Conservation (phyloP, 345 rosid species). For the Erodium maritimum region DNA sequence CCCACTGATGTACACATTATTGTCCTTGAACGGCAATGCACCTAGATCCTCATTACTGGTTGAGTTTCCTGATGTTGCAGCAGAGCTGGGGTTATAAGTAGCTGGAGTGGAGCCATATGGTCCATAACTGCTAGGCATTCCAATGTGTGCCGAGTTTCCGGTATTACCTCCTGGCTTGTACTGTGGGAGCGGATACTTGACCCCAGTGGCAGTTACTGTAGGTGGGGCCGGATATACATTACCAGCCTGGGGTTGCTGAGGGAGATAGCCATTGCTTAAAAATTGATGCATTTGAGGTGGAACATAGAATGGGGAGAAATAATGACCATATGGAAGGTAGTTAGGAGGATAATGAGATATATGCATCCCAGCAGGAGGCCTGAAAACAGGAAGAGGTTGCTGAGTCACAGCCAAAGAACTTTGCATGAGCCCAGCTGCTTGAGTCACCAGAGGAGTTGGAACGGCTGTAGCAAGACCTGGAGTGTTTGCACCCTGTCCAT, state of each 20-base stretch:
- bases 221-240: constrained; percentile 59
- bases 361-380: constrained; percentile 81
- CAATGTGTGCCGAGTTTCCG: constrained; percentile 56
- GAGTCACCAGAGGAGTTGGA: constrained; percentile 59
- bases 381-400: constrained; percentile 72
- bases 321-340: constrained; percentile 68
- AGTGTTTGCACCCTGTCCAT: constrained; percentile 63
- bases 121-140: constrained; percentile 70
- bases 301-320: constrained; percentile 61
- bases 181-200: constrained; percentile 69
- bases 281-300: constrained; percentile 68
- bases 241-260: constrained; percentile 79
- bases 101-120: constrained; percentile 70
- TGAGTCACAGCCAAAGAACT: constrained; percentile 68
- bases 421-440: constrained; percentile 71
- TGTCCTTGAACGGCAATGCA: constrained; percentile 69
- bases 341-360: constrained; percentile 77
- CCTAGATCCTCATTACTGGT: constrained; percentile 67
- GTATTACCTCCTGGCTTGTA: constrained; percentile 67
- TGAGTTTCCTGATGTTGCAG: constrained; percentile 57
- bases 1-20: constrained; percentile 53
- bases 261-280: constrained; percentile 64
- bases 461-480: constrained; percentile 55
- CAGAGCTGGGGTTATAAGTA: constrained; percentile 59
- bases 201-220: constrained; percentile 50